Base-by-base conservation (phyloP, 2,329 filamentous ascomycete genomes). In the Dothidotthia symphoricarpi region DNA sequence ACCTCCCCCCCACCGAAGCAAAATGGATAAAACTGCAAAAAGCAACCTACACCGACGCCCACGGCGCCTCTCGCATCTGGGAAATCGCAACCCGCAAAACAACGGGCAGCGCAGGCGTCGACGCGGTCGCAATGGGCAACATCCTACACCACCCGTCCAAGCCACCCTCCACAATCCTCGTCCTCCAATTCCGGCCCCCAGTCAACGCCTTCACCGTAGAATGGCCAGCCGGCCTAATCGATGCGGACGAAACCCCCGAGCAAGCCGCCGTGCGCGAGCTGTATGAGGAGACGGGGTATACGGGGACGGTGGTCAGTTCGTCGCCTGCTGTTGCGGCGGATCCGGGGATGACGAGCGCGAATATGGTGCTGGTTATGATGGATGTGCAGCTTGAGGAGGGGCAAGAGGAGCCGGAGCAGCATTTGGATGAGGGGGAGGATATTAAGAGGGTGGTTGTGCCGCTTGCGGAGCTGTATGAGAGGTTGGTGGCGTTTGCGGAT, bases 51-150 rank as follows among this genome's bases (percentile, higher is more conserved):
- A 68, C 69, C 44, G 83, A 87, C 56, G 75, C 79, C 28, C 72
- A 74, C 24, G 79, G 78, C 51, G 68, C 67, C 9, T 59, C 66
- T 0, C 75, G 83, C 34, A 77, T 75, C 27, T 88, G 84, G 84
- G 84, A 88, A 61, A 82, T 81, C 1, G 82, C 83, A 5, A 80
- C 85, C 60, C 77, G 85, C 15, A 75, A 73, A 15, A 87, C 83
- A 0, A 72, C 74, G 34, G 75, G 77, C 24, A 79, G 84, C 36
- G 34, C 49, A 1, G 54, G 54, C 28, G 33, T 57, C 34, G 84
- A 88, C 56, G 83, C 81, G 35, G 83, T 88, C 12, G 82, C 83
- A 39, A 86, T 88, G 47, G 73, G 86, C 13, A 83, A 82, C 38
- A 77, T 88, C 45, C 69, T 88, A 36, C 47, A 58, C 37, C 49